Evolutionary conservation across 2,329 filamentous ascomycete genomes (phyloP).

Genomic region (Fusarium sp.): DNA sequence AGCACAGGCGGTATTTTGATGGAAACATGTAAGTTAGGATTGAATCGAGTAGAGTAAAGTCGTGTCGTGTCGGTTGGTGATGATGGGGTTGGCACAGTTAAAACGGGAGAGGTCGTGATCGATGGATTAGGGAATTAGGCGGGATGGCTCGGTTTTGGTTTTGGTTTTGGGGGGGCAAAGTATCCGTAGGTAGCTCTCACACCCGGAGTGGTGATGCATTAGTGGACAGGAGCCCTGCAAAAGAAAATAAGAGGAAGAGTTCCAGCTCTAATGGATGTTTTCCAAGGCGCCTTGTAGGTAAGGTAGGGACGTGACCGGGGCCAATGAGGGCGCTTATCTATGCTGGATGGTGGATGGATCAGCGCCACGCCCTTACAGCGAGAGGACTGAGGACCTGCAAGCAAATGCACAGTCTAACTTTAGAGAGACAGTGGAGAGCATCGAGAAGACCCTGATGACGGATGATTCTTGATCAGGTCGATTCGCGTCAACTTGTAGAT

Average conservation of each 20-base stretch:
- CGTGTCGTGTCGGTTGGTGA: conserved; percentile 39
- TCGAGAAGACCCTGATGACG: conserved; percentile 33
- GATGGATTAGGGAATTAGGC: conserved; percentile 23
- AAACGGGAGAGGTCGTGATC: conserved; percentile 37
- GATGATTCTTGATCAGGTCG: conserved; percentile 24
- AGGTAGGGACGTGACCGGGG: conserved; percentile 46
- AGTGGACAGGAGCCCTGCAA: conserved; percentile 49
- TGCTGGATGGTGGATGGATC: conserved; percentile 23
- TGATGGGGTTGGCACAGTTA: conserved; percentile 35
- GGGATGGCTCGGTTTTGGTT: conserved; percentile 21
- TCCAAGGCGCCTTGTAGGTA: conserved; percentile 26
- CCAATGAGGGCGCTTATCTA: conserved; percentile 51
- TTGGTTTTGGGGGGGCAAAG: conserved; percentile 29
- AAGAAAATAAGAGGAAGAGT: conserved; percentile 49
- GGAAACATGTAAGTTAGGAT: conserved; percentile 62
- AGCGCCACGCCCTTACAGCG: conserved; percentile 47
- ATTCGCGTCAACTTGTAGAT: conserved; percentile 6
- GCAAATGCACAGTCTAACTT: conserved; percentile 2
- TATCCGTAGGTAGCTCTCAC: conserved; percentile 29
- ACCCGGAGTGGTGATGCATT: conserved; percentile 49
- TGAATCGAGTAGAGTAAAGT: conserved; percentile 38
- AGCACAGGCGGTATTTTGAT: conserved; percentile 53
- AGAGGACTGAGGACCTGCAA: conserved; percentile 8
- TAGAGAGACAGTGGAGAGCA: conserved; percentile 11
- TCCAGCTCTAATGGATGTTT: conserved; percentile 36